These are phyloP conservation scores for Diaporthe sp. DNA, from an alignment of 2,329 filamentous ascomycete genomes.

Conservation along the genomic window DNA sequence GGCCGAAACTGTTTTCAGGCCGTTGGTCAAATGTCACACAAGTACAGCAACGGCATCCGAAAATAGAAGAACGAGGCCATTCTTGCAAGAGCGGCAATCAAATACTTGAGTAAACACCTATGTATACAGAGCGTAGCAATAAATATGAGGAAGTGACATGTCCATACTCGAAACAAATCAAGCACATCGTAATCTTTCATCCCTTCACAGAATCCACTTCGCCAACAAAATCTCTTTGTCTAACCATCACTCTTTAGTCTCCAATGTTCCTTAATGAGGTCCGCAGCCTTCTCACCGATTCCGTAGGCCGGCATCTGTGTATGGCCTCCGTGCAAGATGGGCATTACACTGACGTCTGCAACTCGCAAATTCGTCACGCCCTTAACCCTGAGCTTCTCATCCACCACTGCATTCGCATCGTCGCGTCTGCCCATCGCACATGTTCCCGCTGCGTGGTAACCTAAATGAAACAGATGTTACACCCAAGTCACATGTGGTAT, in stretches of 20 bases:
- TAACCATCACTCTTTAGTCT: background rate
- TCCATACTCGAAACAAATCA: background rate
- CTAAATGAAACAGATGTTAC: slow-evolving; percentile 13
- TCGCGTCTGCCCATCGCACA: slow-evolving; percentile 16
- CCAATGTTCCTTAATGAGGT: slow-evolving; percentile 45
- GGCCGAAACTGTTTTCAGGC: background rate
- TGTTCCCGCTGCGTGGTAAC: slow-evolving; percentile 18
- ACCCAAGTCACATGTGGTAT: background rate
- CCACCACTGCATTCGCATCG: slow-evolving; percentile 43
- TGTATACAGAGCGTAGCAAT: background rate
- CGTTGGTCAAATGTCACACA: background rate
- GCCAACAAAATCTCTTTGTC: background rate
- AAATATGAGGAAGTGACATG: background rate
- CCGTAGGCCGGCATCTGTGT: slow-evolving; percentile 49
- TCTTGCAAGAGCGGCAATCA: background rate
- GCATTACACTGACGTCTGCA: slow-evolving; percentile 50
- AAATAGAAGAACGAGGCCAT: no score
- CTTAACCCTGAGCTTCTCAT: slow-evolving; percentile 44
- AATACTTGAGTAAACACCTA: background rate
- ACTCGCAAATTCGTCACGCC: slow-evolving; percentile 45
- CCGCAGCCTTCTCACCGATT: slow-evolving; percentile 50
- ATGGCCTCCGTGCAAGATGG: slow-evolving; percentile 46
- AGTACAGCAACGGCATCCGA: background rate
- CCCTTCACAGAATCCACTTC: background rate
- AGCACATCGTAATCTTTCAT: background rate